A percentile compares a stretch with the other conserved stretches of the same genome.
phyloP scores from a whole-genome alignment of 2,329 filamentous ascomycete species.

The Alternaria alternata region DNA sequence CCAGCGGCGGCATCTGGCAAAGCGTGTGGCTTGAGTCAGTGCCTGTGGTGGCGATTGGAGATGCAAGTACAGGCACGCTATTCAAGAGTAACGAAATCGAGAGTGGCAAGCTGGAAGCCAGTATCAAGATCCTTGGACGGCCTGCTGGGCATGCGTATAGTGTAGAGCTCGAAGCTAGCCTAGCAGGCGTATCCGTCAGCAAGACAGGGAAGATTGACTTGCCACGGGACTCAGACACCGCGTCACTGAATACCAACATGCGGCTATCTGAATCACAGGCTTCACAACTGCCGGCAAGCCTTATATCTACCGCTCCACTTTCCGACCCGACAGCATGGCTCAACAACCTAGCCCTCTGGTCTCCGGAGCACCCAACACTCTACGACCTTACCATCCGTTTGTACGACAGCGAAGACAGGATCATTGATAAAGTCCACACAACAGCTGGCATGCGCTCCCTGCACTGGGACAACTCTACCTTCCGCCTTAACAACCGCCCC shows the following conservation, averaged over 20 bases:
- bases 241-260: constrained; percentile 59
- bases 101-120: constrained; percentile 60
- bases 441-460: constrained; percentile 69
- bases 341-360: constrained; percentile 68
- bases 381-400: constrained; percentile 66
- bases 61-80: constrained; percentile 67
- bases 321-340: constrained; percentile 57
- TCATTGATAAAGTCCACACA: constrained; percentile 66
- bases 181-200: constrained; percentile 60
- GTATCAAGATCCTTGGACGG: constrained; percentile 60
- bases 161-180: constrained; percentile 63
- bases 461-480: constrained; percentile 67
- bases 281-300: constrained; percentile 50
- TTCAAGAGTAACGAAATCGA: constrained; percentile 64
- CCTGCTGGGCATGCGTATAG: constrained; percentile 56
- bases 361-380: constrained; percentile 64
- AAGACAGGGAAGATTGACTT: constrained; percentile 56
- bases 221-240: constrained; percentile 60
- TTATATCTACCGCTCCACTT: constrained; percentile 45
- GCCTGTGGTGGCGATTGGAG: constrained; percentile 61
- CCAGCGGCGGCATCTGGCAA: constrained; percentile 67
- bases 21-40: constrained; percentile 66
- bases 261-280: constrained; percentile 56
- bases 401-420: constrained; percentile 47
- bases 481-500: constrained; percentile 66